phyloP scores from a whole-genome alignment of 2,329 filamentous ascomycete species.

The Penicillium sp. region DNA sequence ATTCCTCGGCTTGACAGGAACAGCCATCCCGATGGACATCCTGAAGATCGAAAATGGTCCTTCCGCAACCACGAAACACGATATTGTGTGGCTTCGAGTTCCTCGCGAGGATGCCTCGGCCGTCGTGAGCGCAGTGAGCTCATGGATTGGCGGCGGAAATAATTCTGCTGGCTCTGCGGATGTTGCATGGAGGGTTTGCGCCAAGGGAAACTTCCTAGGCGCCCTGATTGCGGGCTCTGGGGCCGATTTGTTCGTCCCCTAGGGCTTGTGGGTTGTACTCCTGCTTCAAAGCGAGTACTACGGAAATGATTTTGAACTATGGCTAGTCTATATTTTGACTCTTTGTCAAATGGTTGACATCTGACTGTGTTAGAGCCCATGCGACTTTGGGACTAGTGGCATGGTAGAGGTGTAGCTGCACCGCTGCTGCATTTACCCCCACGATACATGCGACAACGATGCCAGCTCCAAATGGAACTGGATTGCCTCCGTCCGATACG shows the following conservation, averaged over 20 bases:
- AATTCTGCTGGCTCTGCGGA: constrained; percentile 9
- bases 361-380: neutral
- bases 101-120: constrained; percentile 44
- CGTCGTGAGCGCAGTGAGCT: constrained; percentile 45
- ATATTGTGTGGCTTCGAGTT: constrained; percentile 42
- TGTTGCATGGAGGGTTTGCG: constrained; percentile 39
- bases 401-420: neutral
- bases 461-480: neutral
- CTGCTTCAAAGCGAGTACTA: neutral
- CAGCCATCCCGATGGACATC: constrained; percentile 48
- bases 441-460: neutral
- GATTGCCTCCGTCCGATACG: neutral
- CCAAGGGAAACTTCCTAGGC: constrained; percentile 37
- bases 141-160: constrained; percentile 40
- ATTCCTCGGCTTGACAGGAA: constrained; percentile 47
- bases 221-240: constrained; percentile 35
- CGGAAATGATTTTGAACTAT: neutral
- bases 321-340: neutral
- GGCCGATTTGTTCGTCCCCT: constrained; percentile 33
- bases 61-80: neutral
- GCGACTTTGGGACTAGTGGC: neutral
- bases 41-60: constrained; percentile 33
- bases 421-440: neutral
- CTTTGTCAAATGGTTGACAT: neutral
- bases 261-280: neutral